Percentiles rank a stretch among this genome's conserved stretches.
Evolutionary conservation across 371 early-diverging fungal genomes (phyloP).

Genomic region (Rhizopus microsporus): DNA sequence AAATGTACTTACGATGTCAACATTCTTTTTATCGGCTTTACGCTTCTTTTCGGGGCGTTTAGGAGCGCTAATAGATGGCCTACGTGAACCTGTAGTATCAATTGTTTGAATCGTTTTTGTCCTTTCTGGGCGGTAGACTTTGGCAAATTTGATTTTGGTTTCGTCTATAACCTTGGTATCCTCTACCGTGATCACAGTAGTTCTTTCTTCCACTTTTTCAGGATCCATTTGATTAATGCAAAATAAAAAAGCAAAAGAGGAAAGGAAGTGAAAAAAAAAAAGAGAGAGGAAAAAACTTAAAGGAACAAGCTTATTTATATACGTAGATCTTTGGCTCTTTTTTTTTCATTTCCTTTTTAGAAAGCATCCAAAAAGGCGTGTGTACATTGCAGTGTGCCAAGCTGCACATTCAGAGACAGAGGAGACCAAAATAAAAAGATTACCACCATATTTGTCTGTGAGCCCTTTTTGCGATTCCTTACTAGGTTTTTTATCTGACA

Average conservation of each 20-base stretch:
- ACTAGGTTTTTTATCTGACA: neutral
- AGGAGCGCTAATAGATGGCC: conserved; percentile 36
- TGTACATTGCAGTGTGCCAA: too few species aligned
- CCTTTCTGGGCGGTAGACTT: conserved; percentile 31
- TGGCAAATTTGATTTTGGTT: conserved; percentile 29
- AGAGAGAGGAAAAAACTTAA: neutral
- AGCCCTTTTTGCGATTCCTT: conserved; percentile 3
- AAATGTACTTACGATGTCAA: conserved; percentile 39
- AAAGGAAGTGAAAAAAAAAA: neutral
- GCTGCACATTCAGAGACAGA: neutral
- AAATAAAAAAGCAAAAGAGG: neutral
- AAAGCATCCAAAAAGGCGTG: neutral
- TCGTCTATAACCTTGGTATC: conserved; percentile 7
- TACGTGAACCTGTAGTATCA: conserved; percentile 23
- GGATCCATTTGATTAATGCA: conserved; percentile 4
- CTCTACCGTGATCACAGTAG: conserved; percentile 8
- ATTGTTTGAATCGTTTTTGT: conserved; percentile 29
- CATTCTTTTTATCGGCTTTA: conserved; percentile 21
- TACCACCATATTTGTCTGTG: neutral
- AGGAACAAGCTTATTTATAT: neutral
- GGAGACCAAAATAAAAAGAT: neutral
- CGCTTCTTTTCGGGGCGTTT: conserved; percentile 23
- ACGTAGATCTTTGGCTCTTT: neutral
- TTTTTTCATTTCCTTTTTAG: neutral
- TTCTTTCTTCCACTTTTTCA: conserved; percentile 12